Base-by-base conservation (phyloP, 2,329 filamentous ascomycete genomes). In the Colletotrichum incanum region DNA sequence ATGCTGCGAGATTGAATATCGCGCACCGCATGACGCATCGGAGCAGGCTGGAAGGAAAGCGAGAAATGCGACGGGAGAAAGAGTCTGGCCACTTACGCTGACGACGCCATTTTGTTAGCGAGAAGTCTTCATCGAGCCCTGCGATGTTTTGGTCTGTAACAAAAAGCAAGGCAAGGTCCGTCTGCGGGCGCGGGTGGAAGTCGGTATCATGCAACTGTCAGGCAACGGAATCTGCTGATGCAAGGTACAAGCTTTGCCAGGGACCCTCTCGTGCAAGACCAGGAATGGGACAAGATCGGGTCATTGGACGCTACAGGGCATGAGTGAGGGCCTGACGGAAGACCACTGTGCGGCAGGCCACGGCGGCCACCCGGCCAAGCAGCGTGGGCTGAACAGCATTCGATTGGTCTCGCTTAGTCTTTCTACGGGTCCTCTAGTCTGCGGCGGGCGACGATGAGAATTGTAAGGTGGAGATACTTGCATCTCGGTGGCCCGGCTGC, bases 51-150 rank as follows among this genome's bases (percentile, higher is more conserved):
- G n/a, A n/a, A n/a, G 45, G 43, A 62, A 20, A 34, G 31, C 16
- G 43, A 31, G 66, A 8, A 31, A 60, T 50, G 59, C 20, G 52
- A 26, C 26, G 52, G 54, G 34, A 9, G 34, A 34, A 28, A 31
- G 34, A 31, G 34, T 72, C 65, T 55, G 67, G 58, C 55, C 55
- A 78, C 78, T 73, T 71, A 79, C 78, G 75, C 75, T 62, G 77
- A 75, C 26, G 77, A 78, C 63, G 77, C 73, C 78, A 80, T 78
- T 55, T 52, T 72, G 65, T 64, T 64, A 73, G 52, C 55, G 45
- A 39, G 60, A 59, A 66, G 54, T 62, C 43, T 63, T 72, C 69
- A 72, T 72, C 65, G 69, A 72, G 69, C 59, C 69, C 69, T 59
- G 37, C 52, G 52, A 69, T 69, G 47, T 54, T 64, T 54, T 66